Base-by-base conservation (phyloP, 306 rosid species). In the Chamaecrista fasciculata region DNA sequence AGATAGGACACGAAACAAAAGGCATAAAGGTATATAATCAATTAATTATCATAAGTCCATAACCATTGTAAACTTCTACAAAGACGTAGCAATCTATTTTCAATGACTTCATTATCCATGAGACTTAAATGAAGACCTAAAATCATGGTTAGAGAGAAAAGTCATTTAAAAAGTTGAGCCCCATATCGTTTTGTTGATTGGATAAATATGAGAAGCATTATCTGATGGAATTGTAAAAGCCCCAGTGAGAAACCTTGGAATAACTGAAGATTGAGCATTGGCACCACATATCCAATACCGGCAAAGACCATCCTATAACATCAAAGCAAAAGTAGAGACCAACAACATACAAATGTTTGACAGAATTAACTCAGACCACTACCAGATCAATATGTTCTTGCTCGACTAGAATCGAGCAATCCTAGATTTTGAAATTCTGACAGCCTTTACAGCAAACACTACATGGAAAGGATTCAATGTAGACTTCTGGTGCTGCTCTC, bases 91-190 rank as follows among this genome's bases (percentile, higher is more conserved):
- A 49, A 23, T 25, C 36, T 21, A 48, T 33, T 47, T n/a, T 37
- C 34, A 43, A 50, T 40, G 67, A 60, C 36, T 66, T 48, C 60
- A 51, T 52, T 39, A 40, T 51, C 47, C 2, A 12, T 9, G 12
- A 79, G 40, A 67, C 19, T 57, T 25, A 31, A 51, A 60, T 43
- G 57, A 10, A 49, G n/a, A 63, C 15, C 21, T 31, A 58, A 55
- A 60, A 40, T 48, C 59, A 26, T 28, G 25, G 34, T 66, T 8
- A 24, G 64, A 34, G 5, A 21, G 56, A 19, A 2, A 16, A 26
- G 18, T 42, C 18, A 64, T 21, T 11, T 62, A 36, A 20, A 57
- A 3, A 8, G 34, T 19, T 10, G 43, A 34, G 11, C 12, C 12
- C 15, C 31, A 25, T 15, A 43, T 57, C 29, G 4, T 40, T 31